A percentile compares a stretch with the other conserved stretches of the same genome.
These are phyloP conservation scores for Geosmithia putterillii DNA, from an alignment of 2,329 filamentous ascomycete genomes.

Conservation along the genomic window DNA sequence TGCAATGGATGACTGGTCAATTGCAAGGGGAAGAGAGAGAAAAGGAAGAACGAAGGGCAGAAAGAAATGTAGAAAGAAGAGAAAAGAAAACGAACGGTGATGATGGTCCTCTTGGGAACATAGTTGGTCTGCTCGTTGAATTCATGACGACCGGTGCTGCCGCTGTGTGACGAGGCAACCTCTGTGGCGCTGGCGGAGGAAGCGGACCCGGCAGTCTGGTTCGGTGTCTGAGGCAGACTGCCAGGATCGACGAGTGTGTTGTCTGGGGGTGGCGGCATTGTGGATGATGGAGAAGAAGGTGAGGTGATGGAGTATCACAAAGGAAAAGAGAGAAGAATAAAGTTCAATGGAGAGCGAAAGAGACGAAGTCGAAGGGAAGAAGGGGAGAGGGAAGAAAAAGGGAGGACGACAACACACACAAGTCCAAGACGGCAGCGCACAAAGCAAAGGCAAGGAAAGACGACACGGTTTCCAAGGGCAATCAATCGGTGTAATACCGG, in stretches of 20 bases:
- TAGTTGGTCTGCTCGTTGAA: conserved; percentile 47
- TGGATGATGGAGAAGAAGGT: not conserved
- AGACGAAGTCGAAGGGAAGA: not conserved
- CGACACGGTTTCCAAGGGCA: too few species aligned
- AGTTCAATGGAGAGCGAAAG: not conserved
- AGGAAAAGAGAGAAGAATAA: not conserved
- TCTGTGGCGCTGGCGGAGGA: not conserved
- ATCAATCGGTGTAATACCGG: too few species aligned
- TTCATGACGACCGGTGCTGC: conserved; percentile 11
- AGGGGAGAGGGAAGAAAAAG: not conserved
- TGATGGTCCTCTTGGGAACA: conserved; percentile 34
- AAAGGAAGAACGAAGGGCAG: not conserved
- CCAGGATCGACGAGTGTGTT: not conserved
- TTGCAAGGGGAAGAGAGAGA: not conserved
- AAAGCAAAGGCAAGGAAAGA: not conserved
- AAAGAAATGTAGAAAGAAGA: not conserved
- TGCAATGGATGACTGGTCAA: not conserved
- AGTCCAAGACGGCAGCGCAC: not conserved
- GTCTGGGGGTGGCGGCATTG: not conserved
- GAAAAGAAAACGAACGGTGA: conserved; percentile 26
- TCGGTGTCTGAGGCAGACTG: not conserved
- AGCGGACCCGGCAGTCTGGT: not conserved
- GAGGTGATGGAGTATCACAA: too few species aligned
- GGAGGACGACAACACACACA: not conserved
- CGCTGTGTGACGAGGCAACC: conserved; percentile 4